A percentile compares a stretch with the other conserved stretches of the same genome.
These are phyloP conservation scores for Sesbania bispinosa DNA, from an alignment of 306 rosid genomes.

Conservation along the genomic window DNA sequence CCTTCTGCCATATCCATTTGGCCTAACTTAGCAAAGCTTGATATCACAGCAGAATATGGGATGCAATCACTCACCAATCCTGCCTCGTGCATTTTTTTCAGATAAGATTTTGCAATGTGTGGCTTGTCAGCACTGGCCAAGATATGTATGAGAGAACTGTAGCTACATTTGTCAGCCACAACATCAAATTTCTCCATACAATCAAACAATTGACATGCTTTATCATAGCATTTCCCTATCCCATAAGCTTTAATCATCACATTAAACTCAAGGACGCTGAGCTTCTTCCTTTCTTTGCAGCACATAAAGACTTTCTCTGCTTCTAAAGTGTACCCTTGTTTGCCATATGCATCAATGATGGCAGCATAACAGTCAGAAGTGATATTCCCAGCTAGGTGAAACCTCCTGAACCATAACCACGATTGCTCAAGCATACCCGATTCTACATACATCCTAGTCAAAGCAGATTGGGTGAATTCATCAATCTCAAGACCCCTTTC, in stretches of 20 bases:
- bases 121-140: slow-evolving; percentile 65
- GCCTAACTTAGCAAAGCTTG: slow-evolving; percentile 65
- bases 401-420: slow-evolving; percentile 71
- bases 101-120: slow-evolving; percentile 48
- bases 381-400: slow-evolving; percentile 56
- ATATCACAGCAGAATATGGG: slow-evolving; percentile 62
- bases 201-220: slow-evolving; percentile 65
- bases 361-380: slow-evolving; percentile 76
- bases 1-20: slow-evolving; percentile 55
- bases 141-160: slow-evolving; percentile 69
- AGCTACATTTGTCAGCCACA: slow-evolving; percentile 66
- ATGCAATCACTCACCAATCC: slow-evolving; percentile 72
- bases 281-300: slow-evolving; percentile 61
- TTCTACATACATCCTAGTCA: slow-evolving; percentile 76
- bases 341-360: slow-evolving; percentile 75
- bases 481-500: slow-evolving; percentile 62
- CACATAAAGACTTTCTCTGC: slow-evolving; percentile 71
- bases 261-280: slow-evolving; percentile 43
- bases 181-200: slow-evolving; percentile 50
- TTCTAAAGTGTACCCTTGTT: slow-evolving; percentile 56
- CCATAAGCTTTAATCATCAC: slow-evolving; percentile 80
- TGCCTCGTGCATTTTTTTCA: slow-evolving; percentile 62
- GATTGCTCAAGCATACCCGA: slow-evolving; percentile 61
- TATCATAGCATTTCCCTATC: slow-evolving; percentile 47
- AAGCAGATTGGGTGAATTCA: slow-evolving; percentile 70